Base-by-base conservation (phyloP, 106 monocot genomes). In the Posidonia australis region DNA sequence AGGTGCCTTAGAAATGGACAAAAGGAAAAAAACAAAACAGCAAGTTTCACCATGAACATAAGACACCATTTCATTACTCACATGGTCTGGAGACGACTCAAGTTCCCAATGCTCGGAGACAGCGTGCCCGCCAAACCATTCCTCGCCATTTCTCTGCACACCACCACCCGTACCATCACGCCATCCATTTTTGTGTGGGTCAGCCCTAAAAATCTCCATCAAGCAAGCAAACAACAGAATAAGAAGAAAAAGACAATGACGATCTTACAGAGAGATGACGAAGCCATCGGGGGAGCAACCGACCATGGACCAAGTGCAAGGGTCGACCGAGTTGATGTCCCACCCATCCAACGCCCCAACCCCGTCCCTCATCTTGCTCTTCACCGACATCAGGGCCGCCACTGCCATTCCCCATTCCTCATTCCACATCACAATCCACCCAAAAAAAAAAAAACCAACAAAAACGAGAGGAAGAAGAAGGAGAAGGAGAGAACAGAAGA, bases 291-390 rank as follows among this genome's bases (percentile, higher is more conserved):
- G 65, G 19, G 90, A 91, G 82, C 96, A 98, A 28, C 75, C 82
- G 61, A 98, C 85, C 90, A 98, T 91, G 27, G 80, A 81, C 96
- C 96, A 98, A 27, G 90, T 98, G 65, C 96, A 98, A 11, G 96
- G 90, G 49, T 98, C 96, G 23, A 98, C 96, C 2, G 96, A 98
- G 63, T 90, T 85, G 54, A 91, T 90, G 62, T 98, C 96, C 96
- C 96, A 98, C 11, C 90, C 90, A 44, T 74, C 74, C 87, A 91
- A 85, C 30, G 69, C 78, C 64, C 80, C 78, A 7, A 51, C 62
- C 43, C 70, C 82, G 48, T 85, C 90, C 67, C 78, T 81, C 80
- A 98, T 72, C 80, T 75, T 77, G 72, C 77, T 85, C 81, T 98
- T 98, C 67, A 91, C 74, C 67, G 79, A 68, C 96, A 98, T 98